Base-by-base conservation (phyloP, 2,329 filamentous ascomycete genomes). In the Talaromyces sp. region DNA sequence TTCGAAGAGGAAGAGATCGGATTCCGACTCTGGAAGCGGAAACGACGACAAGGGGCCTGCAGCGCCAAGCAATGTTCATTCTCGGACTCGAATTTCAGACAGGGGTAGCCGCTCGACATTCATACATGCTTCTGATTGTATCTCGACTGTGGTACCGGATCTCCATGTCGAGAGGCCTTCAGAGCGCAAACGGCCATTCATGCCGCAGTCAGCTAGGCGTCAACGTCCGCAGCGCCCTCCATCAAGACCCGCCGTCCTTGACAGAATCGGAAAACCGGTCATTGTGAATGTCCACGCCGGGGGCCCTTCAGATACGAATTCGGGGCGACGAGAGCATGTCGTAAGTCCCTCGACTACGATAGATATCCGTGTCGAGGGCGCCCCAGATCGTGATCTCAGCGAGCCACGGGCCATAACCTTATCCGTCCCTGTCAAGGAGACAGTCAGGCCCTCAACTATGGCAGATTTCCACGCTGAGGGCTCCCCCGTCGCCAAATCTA, bases 381-480 rank as follows among this genome's bases (percentile, higher is more conserved):
- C 27, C 50, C 19, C 49, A 35, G 31, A 19, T 7, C 27, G 27
- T 10, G 2, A 54, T 54, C 9, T 13, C 49, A 13, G 13, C 43
- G 10, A 25, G 6, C 19, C 19, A 9, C 35, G 3, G 9, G 2
- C 35, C 22, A 22, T 22, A 22, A 22, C 22, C 22, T 22, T 27
- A n/a, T 11, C 49, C 8, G 17, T 19, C 27, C 15, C 49, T 5
- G 17, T n/a, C 9, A 19, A 27, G 5, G 15, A 54, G 6, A 52
- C 27, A 54, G 49, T 35, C 31, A 13, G 41, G 9, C 33, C 54
- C 33, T 39, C 33, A 13, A 10, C 35, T 15, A 22, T n/a, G 35
- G 54, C 25, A 45, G 49, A 62, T 56, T 31, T 35, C 49, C 61
- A 56, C 37, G 49, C 43, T 37, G 49, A 45, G 25, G 49, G 49